A percentile compares a stretch with the other conserved stretches of the same genome.
Conservation (phyloP, 805 yeast genomes). For the Metschnikowia lachancei region DNA sequence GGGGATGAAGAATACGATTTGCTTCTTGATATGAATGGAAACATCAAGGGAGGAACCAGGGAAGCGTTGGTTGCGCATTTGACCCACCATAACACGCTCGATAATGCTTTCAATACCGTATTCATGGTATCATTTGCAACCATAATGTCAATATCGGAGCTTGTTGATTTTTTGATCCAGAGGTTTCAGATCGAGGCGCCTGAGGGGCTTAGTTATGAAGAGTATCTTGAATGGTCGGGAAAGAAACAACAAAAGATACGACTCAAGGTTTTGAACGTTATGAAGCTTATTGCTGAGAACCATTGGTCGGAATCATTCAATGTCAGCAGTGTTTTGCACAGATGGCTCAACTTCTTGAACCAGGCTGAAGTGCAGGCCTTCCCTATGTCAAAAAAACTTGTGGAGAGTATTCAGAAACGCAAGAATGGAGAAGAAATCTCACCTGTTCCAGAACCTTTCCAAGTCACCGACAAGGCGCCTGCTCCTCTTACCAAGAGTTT, state of each 20-base stretch:
- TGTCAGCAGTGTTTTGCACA: conserved; percentile 39
- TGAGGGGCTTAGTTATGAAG: conserved; percentile 81
- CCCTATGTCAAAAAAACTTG: conserved; percentile 30
- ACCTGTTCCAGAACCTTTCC: conserved; percentile 23
- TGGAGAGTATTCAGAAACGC: conserved; percentile 24
- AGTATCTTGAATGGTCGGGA: conserved; percentile 72
- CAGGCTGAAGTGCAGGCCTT: conserved; percentile 24
- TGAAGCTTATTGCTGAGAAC: conserved; percentile 63
- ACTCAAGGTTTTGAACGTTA: conserved; percentile 58
- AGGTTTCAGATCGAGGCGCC: conserved; percentile 78
- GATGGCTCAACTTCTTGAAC: conserved; percentile 34
- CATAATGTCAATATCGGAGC: conserved; percentile 63
- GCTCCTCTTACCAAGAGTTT: conserved; percentile 40
- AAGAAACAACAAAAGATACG: conserved; percentile 68
- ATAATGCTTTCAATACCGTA: conserved; percentile 62
- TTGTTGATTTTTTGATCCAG: conserved; percentile 56
- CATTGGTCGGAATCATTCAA: conserved; percentile 68
- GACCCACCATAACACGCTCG: conserved; percentile 67
- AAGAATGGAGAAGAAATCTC: conserved; percentile 28
- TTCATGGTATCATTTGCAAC: conserved; percentile 75
- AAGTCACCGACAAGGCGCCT: conserved; percentile 38
- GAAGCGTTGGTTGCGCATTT: conserved; percentile 76
- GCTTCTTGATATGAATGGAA: conserved; percentile 63
- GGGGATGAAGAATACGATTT: conserved; percentile 60
- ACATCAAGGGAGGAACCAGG: conserved; percentile 78